phyloP scores from a whole-genome alignment of 176 grass and related monocot genomes.

The Raddia distichophylla region DNA sequence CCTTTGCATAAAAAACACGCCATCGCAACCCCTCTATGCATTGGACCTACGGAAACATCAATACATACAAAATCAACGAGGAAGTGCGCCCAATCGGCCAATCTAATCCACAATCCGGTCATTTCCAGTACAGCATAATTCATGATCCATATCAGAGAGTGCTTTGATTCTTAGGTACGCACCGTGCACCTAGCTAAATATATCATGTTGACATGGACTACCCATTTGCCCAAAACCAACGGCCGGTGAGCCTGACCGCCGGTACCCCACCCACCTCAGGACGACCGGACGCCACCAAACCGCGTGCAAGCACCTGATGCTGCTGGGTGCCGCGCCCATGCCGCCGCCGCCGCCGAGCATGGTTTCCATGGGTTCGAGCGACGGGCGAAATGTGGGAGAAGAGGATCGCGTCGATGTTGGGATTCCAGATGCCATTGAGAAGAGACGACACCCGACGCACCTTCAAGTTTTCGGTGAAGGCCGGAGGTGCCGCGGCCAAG shows the following conservation, averaged over 20 bases:
- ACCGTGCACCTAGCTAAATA: background rate
- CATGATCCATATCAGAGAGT: background rate
- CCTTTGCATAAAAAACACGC: slow-evolving; percentile 98
- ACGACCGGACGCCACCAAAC: no score
- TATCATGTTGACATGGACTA: no score
- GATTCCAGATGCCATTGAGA: no score
- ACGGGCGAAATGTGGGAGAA: no score
- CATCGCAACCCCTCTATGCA: slow-evolving; percentile 70
- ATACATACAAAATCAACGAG: background rate
- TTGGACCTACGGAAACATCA: background rate
- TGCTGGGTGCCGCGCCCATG: no score
- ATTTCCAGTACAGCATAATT: background rate
- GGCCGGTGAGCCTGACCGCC: background rate
- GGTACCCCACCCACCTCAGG: background rate
- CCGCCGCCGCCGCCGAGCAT: no score
- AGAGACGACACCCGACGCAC: no score
- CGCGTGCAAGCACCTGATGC: no score
- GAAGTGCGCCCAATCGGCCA: background rate
- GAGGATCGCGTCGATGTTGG: no score
- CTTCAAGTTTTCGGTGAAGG: no score
- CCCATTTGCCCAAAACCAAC: background rate
- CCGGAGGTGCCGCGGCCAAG: no score
- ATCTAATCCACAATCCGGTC: background rate
- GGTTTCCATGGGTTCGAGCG: no score
- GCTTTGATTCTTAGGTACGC: background rate